phyloP scores from a whole-genome alignment of 2,329 filamentous ascomycete species.

The Acrodontium crateriforme region DNA sequence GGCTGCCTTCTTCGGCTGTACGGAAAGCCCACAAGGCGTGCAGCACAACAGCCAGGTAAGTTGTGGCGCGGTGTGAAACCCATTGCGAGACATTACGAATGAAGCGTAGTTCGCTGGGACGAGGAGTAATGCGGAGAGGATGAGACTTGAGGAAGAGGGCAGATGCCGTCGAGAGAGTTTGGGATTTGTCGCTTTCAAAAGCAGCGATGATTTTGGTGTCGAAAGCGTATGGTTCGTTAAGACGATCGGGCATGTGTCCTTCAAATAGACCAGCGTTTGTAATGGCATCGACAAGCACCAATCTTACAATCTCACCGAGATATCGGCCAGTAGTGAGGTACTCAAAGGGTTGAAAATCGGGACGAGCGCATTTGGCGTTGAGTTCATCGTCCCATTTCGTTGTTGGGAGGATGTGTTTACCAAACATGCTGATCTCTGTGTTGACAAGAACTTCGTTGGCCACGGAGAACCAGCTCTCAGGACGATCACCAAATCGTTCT shows the following conservation, averaged over 20 bases:
- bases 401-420: slow-evolving; percentile 41
- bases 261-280: slow-evolving; percentile 41
- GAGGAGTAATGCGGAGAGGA: slow-evolving; percentile 26
- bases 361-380: slow-evolving; percentile 41
- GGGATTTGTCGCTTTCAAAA: slow-evolving; percentile 37
- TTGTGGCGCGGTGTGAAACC: slow-evolving; percentile 46
- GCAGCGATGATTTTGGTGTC: slow-evolving; percentile 46
- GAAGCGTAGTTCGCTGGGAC: slow-evolving; percentile 34
- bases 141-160: slow-evolving; percentile 39
- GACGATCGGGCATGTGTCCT: slow-evolving; percentile 39
- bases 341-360: slow-evolving; percentile 52
- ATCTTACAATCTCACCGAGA: slow-evolving; percentile 47
- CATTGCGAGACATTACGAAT: slow-evolving; percentile 38
- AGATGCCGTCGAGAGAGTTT: slow-evolving; percentile 26
- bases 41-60: slow-evolving; percentile 48
- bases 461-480: slow-evolving; percentile 40
- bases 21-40: slow-evolving; percentile 47
- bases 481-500: slow-evolving; percentile 42
- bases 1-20: slow-evolving; percentile 30
- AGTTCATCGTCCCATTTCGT: slow-evolving; percentile 49
- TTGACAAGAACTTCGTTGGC: slow-evolving; percentile 51
- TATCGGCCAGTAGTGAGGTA: slow-evolving; percentile 51
- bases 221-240: slow-evolving; percentile 44
- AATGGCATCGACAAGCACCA: slow-evolving; percentile 48
- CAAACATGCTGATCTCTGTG: slow-evolving; percentile 54